Conservation (phyloP, 208 protist species). For the Trypanosoma boissoni region DNA sequence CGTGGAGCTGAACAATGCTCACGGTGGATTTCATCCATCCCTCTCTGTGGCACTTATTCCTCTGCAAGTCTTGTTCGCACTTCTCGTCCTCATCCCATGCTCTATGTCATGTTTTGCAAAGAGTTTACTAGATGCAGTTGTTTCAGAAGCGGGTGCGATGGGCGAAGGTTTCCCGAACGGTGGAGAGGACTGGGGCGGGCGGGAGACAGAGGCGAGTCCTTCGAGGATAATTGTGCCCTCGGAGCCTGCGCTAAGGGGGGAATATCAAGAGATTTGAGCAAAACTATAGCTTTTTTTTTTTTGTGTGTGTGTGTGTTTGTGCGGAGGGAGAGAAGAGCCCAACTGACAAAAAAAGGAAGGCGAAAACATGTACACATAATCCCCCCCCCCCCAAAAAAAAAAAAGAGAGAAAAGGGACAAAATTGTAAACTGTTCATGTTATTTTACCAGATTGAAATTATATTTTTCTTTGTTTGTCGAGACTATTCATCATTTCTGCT, state of each 20-base stretch:
- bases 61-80: constrained; percentile 28
- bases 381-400: background rate
- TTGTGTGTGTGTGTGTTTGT: too few species aligned
- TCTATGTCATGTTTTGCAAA: constrained; percentile 19
- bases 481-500: too few species aligned
- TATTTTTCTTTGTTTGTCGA: constrained; percentile 1
- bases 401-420: background rate
- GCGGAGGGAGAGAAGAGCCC: background rate
- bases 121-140: background rate
- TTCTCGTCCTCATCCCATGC: constrained; percentile 25
- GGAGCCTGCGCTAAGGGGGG: too few species aligned
- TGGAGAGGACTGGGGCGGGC: background rate
- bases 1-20: constrained; percentile 35
- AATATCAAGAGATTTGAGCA: too few species aligned
- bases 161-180: background rate
- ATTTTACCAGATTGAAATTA: too few species aligned
- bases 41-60: constrained; percentile 40
- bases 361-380: background rate
- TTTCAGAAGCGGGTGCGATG: background rate
- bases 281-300: too few species aligned
- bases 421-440: too few species aligned
- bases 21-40: constrained; percentile 30
- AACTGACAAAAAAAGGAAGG: background rate
- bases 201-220: too few species aligned
- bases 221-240: too few species aligned